Base-by-base conservation (phyloP, 192 early-diverging fungal species). In the Pilaira anomala region DNA sequence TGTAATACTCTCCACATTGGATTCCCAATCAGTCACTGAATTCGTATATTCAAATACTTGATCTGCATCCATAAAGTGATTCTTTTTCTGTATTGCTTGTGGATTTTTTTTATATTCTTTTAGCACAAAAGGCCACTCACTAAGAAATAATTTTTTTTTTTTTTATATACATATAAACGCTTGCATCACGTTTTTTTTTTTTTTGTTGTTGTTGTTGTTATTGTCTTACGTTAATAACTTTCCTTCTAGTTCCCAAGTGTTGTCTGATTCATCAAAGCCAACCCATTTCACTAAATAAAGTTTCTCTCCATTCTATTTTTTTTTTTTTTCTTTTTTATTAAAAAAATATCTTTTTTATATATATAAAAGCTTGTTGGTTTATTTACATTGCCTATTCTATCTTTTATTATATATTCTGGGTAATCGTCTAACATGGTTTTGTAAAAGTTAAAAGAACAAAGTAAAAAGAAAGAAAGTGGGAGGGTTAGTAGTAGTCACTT, bases 241-340 rank as follows among this genome's bases (percentile, higher is more conserved):
- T 21, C 21, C 14, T 7, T 14, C 55, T 3, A 36, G 18, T 40
- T 57, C 55, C 55, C 55, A 57, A 41, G 33, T 57, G 5, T 25
- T 36, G 0, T 28, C 36, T 19, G 26, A n/a, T 21, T 33, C 33
- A n/a, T 57, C 55, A n/a, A 22, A 57, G 7, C 55, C 55, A 21
- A 39, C 1, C 55, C 55, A 57, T 41, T 57, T 57, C 3, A 57
- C 33, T 18, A 22, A 14, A 30, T 41, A 57, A 13, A 41, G n/a
- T 22, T 1, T 3, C 9, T 36, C 9, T n/a, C 18, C 55, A 33
- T 30, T 36, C 55, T 55, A 36, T 45, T 36, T 7, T 33, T 33
- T 33, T 33, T 33, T 33, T 36, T 9, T 5, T 36, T 36, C 6
- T 5, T 36, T 36, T 36, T 36, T 36, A 1, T 33, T 33, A 33